These are phyloP conservation scores for Debaryomyces coudertii DNA, from an alignment of 1,139 yeast species.

Conservation along the genomic window DNA sequence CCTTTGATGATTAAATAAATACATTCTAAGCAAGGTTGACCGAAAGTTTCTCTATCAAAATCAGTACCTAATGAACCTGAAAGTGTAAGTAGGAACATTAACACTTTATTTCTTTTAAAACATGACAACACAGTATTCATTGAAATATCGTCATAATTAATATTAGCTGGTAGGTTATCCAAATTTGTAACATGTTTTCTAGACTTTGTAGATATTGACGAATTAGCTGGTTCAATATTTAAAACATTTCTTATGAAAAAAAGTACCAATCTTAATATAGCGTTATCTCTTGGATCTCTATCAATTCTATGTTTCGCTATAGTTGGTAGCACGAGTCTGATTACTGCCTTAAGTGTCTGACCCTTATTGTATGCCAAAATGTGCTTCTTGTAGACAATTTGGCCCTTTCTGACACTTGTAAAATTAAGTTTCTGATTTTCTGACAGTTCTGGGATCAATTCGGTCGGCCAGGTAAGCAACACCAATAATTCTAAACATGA, in stretches of 20 bases:
- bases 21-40: conserved; percentile 68
- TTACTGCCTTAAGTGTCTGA: conserved; percentile 65
- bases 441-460: conserved; percentile 47
- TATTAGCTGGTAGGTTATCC: conserved; percentile 57
- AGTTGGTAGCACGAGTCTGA: conserved; percentile 70
- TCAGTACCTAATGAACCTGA: conserved; percentile 66
- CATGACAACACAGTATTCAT: conserved; percentile 58
- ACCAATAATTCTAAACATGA: conserved; percentile 80
- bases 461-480: conserved; percentile 84
- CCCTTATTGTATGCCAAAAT: conserved; percentile 64
- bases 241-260: conserved; percentile 76
- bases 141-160: conserved; percentile 68
- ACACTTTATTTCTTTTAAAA: conserved; percentile 69
- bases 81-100: conserved; percentile 69
- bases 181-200: conserved; percentile 31
- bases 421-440: conserved; percentile 60
- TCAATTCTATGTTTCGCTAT: conserved; percentile 57
- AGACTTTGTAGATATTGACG: conserved; percentile 47
- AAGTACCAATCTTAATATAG: conserved; percentile 70
- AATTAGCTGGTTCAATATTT: conserved; percentile 70
- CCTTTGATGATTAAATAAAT: conserved; percentile 66
- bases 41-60: conserved; percentile 63
- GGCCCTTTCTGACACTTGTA: conserved; percentile 66
- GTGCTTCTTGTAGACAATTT: conserved; percentile 70
- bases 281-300: conserved; percentile 72